phyloP scores from a whole-genome alignment of 2,329 filamentous ascomycete species.

The Cladosporium sp. region DNA sequence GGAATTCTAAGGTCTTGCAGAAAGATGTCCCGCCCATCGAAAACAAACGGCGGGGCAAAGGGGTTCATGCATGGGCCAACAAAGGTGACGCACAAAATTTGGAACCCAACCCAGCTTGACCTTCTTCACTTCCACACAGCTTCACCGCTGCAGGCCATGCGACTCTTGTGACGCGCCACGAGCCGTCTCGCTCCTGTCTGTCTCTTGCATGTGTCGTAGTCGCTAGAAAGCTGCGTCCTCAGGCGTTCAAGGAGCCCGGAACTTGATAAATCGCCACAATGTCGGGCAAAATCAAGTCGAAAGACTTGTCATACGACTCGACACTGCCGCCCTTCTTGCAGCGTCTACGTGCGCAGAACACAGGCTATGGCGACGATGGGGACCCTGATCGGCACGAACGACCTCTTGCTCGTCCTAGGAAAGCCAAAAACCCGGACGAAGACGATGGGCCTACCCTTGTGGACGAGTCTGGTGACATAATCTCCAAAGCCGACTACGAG shows the following conservation, averaged over 20 bases:
- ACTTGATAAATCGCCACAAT: slow-evolving; percentile 15
- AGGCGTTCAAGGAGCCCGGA: too few species aligned
- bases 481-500: slow-evolving; percentile 49
- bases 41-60: slow-evolving; percentile 3
- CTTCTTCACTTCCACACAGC: slow-evolving; percentile 2
- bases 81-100: background rate
- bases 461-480: slow-evolving; percentile 63
- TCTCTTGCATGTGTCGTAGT: too few species aligned
- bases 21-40: slow-evolving; percentile 1
- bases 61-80: slow-evolving; percentile 1
- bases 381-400: slow-evolving; percentile 42
- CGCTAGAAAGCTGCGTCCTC: too few species aligned
- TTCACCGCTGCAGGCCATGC: background rate
- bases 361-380: slow-evolving; percentile 39
- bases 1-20: background rate
- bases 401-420: slow-evolving; percentile 43
- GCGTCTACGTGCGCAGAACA: slow-evolving; percentile 49
- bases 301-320: slow-evolving; percentile 62
- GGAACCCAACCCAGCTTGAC: background rate
- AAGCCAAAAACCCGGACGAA: slow-evolving; percentile 60
- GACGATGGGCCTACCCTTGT: slow-evolving; percentile 75
- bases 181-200: too few species aligned
- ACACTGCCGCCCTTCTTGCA: slow-evolving; percentile 47
- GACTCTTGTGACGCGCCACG: too few species aligned
- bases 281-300: slow-evolving; percentile 56